Evolutionary conservation across 345 rosid genomes (phyloP).

Genomic region (Stellera chamaejasme): DNA sequence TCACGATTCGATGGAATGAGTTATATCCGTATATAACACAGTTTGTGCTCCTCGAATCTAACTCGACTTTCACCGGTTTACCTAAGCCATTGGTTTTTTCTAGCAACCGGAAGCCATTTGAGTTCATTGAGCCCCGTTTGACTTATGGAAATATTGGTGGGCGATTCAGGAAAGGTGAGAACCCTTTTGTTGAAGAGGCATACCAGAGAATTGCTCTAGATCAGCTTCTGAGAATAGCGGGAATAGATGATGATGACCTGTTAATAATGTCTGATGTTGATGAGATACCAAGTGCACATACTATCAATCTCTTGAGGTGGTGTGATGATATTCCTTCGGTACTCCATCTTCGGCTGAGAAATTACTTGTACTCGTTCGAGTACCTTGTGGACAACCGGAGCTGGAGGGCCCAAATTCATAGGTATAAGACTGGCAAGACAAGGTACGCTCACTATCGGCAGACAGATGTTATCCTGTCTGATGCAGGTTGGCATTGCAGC

Average conservation of each 20-base stretch:
- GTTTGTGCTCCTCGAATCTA: conserved; percentile 86
- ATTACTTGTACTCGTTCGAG: conserved; percentile 85
- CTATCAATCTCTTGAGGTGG: conserved; percentile 85
- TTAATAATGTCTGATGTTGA: conserved; percentile 97
- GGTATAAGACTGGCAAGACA: conserved; percentile 50
- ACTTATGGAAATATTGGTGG: conserved; percentile 81
- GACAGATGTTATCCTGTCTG: conserved; percentile 55
- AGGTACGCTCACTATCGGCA: conserved; percentile 84
- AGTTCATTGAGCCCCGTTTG: conserved; percentile 64
- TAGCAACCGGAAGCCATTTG: conserved; percentile 41
- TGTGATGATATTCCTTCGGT: conserved; percentile 71
- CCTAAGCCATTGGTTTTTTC: conserved; percentile 59
- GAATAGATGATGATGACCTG: conserved; percentile 86
- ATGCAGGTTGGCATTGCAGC: conserved; percentile 97
- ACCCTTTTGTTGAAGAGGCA: conserved; percentile 90
- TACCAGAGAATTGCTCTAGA: conserved; percentile 87
- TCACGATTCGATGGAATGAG: conserved; percentile 83
- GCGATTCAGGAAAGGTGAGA: conserved; percentile 73
- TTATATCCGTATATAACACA: conserved; percentile 70
- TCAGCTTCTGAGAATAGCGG: conserved; percentile 65
- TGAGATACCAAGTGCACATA: conserved; percentile 93
- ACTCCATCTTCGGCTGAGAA: conserved; percentile 80
- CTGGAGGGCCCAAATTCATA: conserved; percentile 91
- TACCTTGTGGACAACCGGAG: conserved; percentile 59
- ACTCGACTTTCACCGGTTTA: conserved; percentile 77